Conservation (phyloP, 2,329 filamentous ascomycete genomes). For the Thelonectria discophora region DNA sequence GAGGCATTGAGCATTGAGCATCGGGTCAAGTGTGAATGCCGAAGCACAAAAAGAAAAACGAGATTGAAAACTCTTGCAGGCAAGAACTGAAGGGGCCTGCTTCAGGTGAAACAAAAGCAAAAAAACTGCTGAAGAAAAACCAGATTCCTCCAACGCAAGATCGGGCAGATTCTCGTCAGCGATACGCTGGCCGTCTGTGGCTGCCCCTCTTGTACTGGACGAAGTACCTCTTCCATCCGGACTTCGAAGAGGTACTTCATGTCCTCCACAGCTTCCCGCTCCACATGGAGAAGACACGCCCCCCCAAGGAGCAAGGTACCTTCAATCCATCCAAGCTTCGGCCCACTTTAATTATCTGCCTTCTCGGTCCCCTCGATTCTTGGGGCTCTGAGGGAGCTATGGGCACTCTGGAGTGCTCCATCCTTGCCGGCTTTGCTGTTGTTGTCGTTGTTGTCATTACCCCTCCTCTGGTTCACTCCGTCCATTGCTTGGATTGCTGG, state of each 20-base stretch:
- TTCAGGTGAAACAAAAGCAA: conserved; percentile 34
- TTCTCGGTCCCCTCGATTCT: not conserved
- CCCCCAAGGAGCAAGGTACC: conserved; percentile 5
- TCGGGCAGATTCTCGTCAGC: conserved; percentile 37
- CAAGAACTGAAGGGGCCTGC: conserved; percentile 26
- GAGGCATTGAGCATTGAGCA: not conserved
- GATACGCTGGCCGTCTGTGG: conserved; percentile 29
- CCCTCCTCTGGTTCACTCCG: conserved; percentile 6
- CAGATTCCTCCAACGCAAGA: conserved; percentile 24
- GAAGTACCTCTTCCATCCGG: too few species aligned
- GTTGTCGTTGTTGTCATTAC: not conserved
- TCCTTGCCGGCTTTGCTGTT: not conserved
- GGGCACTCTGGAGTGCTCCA: not conserved
- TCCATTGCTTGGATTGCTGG: conserved; percentile 6
- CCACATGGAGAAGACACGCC: conserved; percentile 28
- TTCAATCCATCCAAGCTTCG: too few species aligned
- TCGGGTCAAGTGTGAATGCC: not conserved
- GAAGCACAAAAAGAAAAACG: conserved; percentile 8
- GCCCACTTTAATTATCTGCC: conserved; percentile 10
- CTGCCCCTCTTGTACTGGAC: conserved; percentile 18
- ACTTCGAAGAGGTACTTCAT: conserved; percentile 1
- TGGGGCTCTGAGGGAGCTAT: not conserved
- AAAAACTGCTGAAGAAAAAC: conserved; percentile 29
- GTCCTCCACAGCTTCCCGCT: conserved; percentile 31
- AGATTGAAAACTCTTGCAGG: conserved; percentile 23